Evolutionary conservation across 345 rosid genomes (phyloP).

Genomic region (Syzygium grande): DNA sequence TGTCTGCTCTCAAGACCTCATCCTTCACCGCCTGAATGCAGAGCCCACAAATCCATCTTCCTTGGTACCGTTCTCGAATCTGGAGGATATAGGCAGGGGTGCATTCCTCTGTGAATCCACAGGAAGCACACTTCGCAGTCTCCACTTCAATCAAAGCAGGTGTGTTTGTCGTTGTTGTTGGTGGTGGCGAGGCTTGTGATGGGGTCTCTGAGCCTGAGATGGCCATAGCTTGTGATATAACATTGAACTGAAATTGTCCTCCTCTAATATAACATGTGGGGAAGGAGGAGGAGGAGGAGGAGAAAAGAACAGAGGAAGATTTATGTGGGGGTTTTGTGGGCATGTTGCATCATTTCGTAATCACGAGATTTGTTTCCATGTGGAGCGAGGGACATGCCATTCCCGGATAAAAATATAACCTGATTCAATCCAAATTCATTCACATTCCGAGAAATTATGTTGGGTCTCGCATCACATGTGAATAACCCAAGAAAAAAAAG

Average conservation of each 20-base stretch:
- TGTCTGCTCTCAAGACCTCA: constrained; percentile 39
- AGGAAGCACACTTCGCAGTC: constrained; percentile 40
- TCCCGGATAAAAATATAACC: background rate
- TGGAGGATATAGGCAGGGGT: constrained; percentile 38
- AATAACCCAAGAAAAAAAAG: background rate
- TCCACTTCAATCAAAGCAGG: constrained; percentile 24
- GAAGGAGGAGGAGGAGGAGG: background rate
- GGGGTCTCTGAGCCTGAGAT: constrained; percentile 2
- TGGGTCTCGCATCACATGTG: background rate
- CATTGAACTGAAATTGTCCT: background rate
- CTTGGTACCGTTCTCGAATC: constrained; percentile 42
- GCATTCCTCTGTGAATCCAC: constrained; percentile 62
- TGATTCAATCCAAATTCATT: background rate
- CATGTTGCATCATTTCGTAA: background rate
- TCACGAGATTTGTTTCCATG: background rate
- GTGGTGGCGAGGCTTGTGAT: background rate
- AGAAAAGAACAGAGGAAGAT: background rate
- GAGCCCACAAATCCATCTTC: constrained; percentile 59
- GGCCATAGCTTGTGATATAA: background rate
- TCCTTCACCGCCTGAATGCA: constrained; percentile 56
- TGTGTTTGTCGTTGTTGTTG: background rate
- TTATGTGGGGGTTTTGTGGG: background rate
- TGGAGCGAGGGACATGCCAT: background rate
- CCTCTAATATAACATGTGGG: background rate
- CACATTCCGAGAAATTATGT: background rate